Percentiles rank a stretch among this genome's conserved stretches.
phyloP scores from a whole-genome alignment of 2,329 filamentous ascomycete species.

The Diplodia scrobiculata region DNA sequence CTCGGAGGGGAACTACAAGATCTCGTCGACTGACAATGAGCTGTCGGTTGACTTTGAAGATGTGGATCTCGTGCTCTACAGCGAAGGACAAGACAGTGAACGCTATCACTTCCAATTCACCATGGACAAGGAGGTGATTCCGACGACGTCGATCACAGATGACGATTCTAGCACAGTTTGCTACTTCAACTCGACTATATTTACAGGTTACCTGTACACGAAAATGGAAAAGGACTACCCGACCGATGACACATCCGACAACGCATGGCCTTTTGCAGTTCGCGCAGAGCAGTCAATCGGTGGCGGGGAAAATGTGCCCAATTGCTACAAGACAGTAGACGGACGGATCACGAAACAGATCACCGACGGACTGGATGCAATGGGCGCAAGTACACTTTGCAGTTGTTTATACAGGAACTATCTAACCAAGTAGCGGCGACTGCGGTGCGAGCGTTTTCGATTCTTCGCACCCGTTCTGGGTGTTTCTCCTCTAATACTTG shows the following conservation, averaged over 20 bases:
- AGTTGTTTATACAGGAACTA: constrained; percentile 53
- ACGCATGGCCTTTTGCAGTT: constrained; percentile 61
- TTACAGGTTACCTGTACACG: constrained; percentile 65
- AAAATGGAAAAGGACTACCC: constrained; percentile 50
- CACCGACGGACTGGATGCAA: constrained; percentile 40
- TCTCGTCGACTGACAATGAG: constrained; percentile 60
- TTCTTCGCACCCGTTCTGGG: not conserved
- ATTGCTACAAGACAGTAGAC: constrained; percentile 53
- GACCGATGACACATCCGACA: constrained; percentile 34
- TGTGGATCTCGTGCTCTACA: constrained; percentile 53
- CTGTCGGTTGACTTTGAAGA: constrained; percentile 61
- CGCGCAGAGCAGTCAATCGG: constrained; percentile 57
- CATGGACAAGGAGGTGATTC: constrained; percentile 57
- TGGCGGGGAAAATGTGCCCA: constrained; percentile 55
- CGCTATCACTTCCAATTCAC: constrained; percentile 61
- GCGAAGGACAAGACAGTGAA: constrained; percentile 54
- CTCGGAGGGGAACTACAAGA: constrained; percentile 48
- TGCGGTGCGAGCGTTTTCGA: not conserved
- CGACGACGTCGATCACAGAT: constrained; percentile 50
- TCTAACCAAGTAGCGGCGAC: constrained; percentile 1
- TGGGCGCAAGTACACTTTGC: constrained; percentile 45
- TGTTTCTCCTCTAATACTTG: not conserved
- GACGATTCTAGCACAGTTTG: constrained; percentile 56
- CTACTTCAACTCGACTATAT: constrained; percentile 59
- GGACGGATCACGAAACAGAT: constrained; percentile 44